Conservation (phyloP, 257 asterid species). For the Handroanthus guayacan region DNA sequence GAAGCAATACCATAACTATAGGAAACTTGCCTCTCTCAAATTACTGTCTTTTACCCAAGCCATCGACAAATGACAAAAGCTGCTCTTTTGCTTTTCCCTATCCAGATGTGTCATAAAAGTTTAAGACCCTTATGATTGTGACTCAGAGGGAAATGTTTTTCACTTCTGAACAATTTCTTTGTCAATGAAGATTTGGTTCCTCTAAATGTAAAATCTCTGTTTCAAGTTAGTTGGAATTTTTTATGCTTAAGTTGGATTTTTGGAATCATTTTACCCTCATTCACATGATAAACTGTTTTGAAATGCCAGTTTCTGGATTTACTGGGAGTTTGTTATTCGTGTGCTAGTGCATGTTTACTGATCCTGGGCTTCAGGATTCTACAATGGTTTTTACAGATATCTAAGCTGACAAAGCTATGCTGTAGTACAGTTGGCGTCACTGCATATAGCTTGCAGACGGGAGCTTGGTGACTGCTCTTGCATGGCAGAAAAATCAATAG, state of each 20-base stretch:
- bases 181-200: no score
- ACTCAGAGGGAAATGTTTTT: background rate
- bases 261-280: no score
- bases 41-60: no score
- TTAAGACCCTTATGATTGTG: background rate
- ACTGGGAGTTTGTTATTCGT: background rate
- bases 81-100: no score
- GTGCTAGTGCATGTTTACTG: background rate
- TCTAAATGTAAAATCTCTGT: background rate
- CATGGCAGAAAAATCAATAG: conserved; percentile 76
- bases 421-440: conserved; percentile 75
- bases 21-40: no score
- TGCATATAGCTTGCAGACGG: conserved; percentile 76
- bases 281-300: no score
- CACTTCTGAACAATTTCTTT: no score
- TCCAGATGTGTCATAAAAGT: background rate
- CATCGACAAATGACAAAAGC: no score
- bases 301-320: no score
- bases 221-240: background rate
- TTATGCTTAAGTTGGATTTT: background rate
- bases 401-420: conserved; percentile 54
- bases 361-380: background rate
- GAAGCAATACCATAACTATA: no score
- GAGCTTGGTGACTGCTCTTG: conserved; percentile 81
- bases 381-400: conserved; percentile 45